Evolutionary conservation across 2,329 filamentous ascomycete species (phyloP).

Genomic region (Chaetoscypha palmicola): DNA sequence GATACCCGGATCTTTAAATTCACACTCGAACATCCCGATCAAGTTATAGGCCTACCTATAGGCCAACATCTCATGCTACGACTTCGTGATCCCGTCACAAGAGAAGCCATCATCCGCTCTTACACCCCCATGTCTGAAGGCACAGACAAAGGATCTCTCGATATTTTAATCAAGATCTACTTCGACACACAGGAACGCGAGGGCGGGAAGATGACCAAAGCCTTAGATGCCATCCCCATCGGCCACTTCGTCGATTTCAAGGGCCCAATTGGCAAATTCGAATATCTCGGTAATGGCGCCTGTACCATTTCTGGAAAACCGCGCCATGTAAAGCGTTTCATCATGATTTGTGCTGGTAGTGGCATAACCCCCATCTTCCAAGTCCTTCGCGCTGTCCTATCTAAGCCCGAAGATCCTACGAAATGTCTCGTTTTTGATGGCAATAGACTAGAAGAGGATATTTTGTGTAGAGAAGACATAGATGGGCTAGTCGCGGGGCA

Average conservation of each 20-base stretch:
- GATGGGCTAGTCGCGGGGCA: constrained; percentile 53
- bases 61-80: constrained; percentile 86
- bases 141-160: constrained; percentile 53
- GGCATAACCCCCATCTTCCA: constrained; percentile 91
- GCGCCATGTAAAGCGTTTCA: constrained; percentile 57
- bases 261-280: constrained; percentile 79
- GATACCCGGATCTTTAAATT: constrained; percentile 81
- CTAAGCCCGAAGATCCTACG: constrained; percentile 56
- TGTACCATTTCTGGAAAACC: constrained; percentile 53
- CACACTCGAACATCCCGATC: constrained; percentile 62
- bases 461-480: constrained; percentile 69
- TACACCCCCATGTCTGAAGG: constrained; percentile 78
- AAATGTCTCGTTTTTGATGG: constrained; percentile 69
- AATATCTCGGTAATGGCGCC: constrained; percentile 62
- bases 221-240: constrained; percentile 64
- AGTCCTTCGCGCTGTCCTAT: constrained; percentile 67
- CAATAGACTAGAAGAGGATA: constrained; percentile 71
- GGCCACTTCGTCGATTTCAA: constrained; percentile 77
- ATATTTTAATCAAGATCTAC: constrained; percentile 81
- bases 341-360: constrained; percentile 85
- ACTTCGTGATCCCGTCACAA: constrained; percentile 62
- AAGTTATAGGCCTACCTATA: constrained; percentile 68
- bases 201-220: constrained; percentile 77
- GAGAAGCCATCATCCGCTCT: constrained; percentile 70
- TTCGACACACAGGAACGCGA: constrained; percentile 46